Conservation (phyloP, 768 basidiomycete species). For the Lactifluus subvellereus region DNA sequence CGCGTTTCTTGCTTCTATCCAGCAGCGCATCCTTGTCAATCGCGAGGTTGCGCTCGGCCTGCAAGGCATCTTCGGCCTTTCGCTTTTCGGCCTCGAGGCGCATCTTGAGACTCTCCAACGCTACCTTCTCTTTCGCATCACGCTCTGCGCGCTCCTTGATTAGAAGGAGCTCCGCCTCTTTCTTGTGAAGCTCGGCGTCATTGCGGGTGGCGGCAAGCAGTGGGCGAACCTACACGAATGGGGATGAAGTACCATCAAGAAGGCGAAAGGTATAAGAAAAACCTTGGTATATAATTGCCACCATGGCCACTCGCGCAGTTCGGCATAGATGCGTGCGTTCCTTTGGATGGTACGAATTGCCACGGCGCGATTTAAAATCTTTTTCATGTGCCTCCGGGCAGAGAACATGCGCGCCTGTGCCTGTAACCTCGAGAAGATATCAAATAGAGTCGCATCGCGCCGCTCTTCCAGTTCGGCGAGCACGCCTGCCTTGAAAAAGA, state of each 20-base stretch:
- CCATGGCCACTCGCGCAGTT: constrained; percentile 96
- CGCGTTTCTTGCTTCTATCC: constrained; percentile 79
- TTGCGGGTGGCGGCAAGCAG: constrained; percentile 86
- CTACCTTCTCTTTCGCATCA: constrained; percentile 75
- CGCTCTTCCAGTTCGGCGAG: constrained; percentile 94
- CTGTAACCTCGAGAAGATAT: constrained; percentile 84
- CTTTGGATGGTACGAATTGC: constrained; percentile 90
- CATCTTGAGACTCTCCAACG: constrained; percentile 75
- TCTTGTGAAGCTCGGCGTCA: constrained; percentile 86
- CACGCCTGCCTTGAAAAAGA: constrained; percentile 98
- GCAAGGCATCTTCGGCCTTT: constrained; percentile 74
- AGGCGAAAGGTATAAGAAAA: not conserved
- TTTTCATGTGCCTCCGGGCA: constrained; percentile 86
- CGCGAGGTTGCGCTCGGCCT: constrained; percentile 71
- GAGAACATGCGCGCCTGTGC: constrained; percentile 81
- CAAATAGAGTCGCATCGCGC: constrained; percentile 80
- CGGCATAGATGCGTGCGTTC: constrained; percentile 88
- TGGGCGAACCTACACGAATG: constrained; percentile 64
- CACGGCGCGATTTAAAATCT: constrained; percentile 86
- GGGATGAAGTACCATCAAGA: not conserved
- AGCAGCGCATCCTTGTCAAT: constrained; percentile 81
- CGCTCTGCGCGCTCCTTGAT: constrained; percentile 82
- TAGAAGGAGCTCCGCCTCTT: constrained; percentile 76
- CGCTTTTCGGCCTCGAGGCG: constrained; percentile 78
- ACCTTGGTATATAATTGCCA: constrained; percentile 97